Evolutionary conservation across 2,329 filamentous ascomycete species (phyloP).

Genomic region (Aspergillus nomiae): DNA sequence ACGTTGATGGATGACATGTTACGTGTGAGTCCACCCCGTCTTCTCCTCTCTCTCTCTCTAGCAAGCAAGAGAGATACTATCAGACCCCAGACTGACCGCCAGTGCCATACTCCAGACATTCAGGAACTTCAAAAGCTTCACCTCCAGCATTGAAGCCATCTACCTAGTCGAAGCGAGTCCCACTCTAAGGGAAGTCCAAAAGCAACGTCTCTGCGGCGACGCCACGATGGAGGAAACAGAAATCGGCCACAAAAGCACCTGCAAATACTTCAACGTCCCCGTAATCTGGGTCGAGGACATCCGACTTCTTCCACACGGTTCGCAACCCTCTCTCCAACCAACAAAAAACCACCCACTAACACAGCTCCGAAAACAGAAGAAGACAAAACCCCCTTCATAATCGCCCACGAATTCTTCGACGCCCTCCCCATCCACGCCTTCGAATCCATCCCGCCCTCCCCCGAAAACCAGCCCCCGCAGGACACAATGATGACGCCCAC

Average conservation of each 20-base stretch:
- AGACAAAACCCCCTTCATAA: conserved; percentile 81
- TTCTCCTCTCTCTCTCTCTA: neutral
- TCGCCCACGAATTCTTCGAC: conserved; percentile 98
- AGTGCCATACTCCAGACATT: conserved; percentile 63
- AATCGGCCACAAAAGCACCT: conserved; percentile 71
- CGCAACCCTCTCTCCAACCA: neutral
- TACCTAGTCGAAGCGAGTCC: conserved; percentile 95
- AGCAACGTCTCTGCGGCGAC: conserved; percentile 75
- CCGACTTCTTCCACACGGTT: conserved; percentile 73
- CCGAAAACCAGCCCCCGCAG: conserved; percentile 48
- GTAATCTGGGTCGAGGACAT: conserved; percentile 91
- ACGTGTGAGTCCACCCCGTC: conserved; percentile 60
- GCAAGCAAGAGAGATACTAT: neutral
- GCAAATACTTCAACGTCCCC: conserved; percentile 73
- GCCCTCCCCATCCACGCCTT: conserved; percentile 96
- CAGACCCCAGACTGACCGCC: conserved; percentile 6
- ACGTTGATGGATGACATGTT: conserved; percentile 97
- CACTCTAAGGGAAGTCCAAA: conserved; percentile 75
- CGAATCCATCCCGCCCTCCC: conserved; percentile 66
- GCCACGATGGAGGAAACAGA: conserved; percentile 70
- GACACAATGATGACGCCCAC: conserved; percentile 55
- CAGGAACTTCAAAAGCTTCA: conserved; percentile 76
- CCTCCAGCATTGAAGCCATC: conserved; percentile 76
- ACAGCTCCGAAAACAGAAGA: conserved; percentile 48
- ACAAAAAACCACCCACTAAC: neutral